Conservation (phyloP, 495 filamentous ascomycete species). For the Lasiosphaeriaceae sp. region DNA sequence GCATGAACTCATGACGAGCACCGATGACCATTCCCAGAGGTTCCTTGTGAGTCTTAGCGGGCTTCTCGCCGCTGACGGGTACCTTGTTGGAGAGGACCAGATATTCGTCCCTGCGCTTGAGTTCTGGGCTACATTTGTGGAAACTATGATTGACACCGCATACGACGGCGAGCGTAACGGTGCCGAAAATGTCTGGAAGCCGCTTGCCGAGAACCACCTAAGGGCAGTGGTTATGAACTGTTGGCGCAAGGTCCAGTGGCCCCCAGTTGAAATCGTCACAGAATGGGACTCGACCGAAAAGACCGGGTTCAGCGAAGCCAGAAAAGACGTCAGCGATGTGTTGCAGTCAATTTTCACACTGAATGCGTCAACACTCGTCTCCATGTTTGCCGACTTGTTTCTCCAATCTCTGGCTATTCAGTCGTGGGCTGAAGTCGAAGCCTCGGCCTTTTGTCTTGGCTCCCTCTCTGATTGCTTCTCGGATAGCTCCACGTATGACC, state of each 20-base stretch:
- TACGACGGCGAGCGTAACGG: conserved; percentile 26
- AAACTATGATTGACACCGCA: conserved; percentile 45
- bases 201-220: conserved; percentile 37
- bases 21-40: conserved; percentile 40
- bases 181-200: conserved; percentile 30
- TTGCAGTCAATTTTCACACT: conserved; percentile 71
- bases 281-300: conserved; percentile 72
- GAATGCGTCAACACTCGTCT: conserved; percentile 62
- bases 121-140: conserved; percentile 76
- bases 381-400: conserved; percentile 64
- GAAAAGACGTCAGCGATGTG: conserved; percentile 78
- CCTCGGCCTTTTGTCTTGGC: conserved; percentile 72
- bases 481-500: conserved; percentile 62
- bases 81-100: conserved; percentile 70
- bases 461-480: conserved; percentile 70
- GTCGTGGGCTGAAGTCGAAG: conserved; percentile 77
- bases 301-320: conserved; percentile 68
- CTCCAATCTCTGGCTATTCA: conserved; percentile 52
- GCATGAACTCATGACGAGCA: conserved; percentile 44
- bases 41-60: conserved; percentile 53
- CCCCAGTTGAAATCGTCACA: conserved; percentile 42
- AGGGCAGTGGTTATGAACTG: conserved; percentile 56
- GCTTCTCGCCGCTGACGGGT: conserved; percentile 66
- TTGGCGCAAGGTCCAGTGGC: conserved; percentile 61
- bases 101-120: conserved; percentile 74